Evolutionary conservation across 2,329 filamentous ascomycete genomes (phyloP).

Genomic region (Alternaria triticimaculans): DNA sequence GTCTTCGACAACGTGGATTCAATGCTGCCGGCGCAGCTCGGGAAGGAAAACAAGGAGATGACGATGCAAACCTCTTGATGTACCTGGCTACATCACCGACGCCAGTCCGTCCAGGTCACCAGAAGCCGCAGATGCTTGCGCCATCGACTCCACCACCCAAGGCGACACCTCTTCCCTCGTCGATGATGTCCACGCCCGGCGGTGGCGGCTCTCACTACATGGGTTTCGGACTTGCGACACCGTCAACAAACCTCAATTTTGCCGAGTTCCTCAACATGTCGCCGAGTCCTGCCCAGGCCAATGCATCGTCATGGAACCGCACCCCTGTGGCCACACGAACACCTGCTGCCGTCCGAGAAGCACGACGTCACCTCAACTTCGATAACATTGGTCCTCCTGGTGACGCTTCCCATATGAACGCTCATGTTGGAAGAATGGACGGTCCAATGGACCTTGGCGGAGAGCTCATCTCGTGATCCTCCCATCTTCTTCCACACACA

Average conservation of each 20-base stretch:
- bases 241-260: constrained; percentile 88
- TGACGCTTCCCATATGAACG: constrained; percentile 51
- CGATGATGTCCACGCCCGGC: constrained; percentile 87
- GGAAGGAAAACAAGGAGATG: constrained; percentile 70
- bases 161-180: constrained; percentile 72
- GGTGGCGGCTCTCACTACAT: constrained; percentile 64
- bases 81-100: constrained; percentile 93
- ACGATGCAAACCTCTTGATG: constrained; percentile 84
- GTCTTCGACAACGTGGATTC: constrained; percentile 50
- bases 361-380: constrained; percentile 81
- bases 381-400: constrained; percentile 71
- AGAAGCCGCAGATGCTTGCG: constrained; percentile 56
- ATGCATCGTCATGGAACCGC: constrained; percentile 74
- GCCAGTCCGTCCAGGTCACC: constrained; percentile 66
- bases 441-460: constrained; percentile 71
- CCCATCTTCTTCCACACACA: constrained; percentile 11
- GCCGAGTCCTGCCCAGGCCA: constrained; percentile 82
- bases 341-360: constrained; percentile 70
- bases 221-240: constrained; percentile 72
- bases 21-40: constrained; percentile 47
- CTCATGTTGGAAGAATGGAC: constrained; percentile 54
- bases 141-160: constrained; percentile 63
- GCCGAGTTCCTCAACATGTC: constrained; percentile 98
- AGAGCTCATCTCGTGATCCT: constrained; percentile 61
- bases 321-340: constrained; percentile 70